Base-by-base conservation (phyloP, 305 asterid species). In the Fraxinus sp. region DNA sequence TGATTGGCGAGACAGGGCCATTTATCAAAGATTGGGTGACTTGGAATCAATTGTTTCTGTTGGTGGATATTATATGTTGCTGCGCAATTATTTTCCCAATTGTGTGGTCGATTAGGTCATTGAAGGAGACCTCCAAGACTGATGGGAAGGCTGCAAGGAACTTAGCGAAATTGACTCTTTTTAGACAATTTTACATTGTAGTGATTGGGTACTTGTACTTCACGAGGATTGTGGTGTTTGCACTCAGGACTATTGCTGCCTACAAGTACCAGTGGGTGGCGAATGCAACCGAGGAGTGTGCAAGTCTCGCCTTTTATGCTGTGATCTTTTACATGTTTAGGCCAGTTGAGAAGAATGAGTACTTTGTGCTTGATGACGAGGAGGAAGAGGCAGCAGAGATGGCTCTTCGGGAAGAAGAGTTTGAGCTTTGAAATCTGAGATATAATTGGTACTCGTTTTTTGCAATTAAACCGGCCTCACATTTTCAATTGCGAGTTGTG, bases 71-170 rank as follows among this genome's bases (percentile, higher is more conserved):
- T 20, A 86, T 96, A 28, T 96, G 99, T 64, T 96, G 99, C 8
- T 96, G 98, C 46, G 97, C 97, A 3, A 93, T 96, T 88, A 94
- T 96, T 70, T 96, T 94, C 88, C 99, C 99, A 14, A 93, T 94
- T 66, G 98, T 96, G 77, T 96, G 99, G 99, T 96, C 98, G 24
- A 96, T 96, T 84, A 89, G 98, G 89, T 91, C 98, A 0, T 81
- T 96, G 91, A 93, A 97, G 92, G 98, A 96, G 86, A 94, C 99
- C 11, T 94, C 99, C 0, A 96, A 93, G 90, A 96, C 98, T 0
- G 99, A 96, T 49, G 99, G 99, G 84, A 96, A 96, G 92, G 99
- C 99, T 44, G 98, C 99, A 0, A 92, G 94, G 88, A 96, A 93
- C 80, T 90, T 96, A 88, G 90, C 99, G 0, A 96, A 96, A 81